phyloP scores from a whole-genome alignment of 371 early-diverging fungal genomes.

The Rhizopus microsporus region DNA sequence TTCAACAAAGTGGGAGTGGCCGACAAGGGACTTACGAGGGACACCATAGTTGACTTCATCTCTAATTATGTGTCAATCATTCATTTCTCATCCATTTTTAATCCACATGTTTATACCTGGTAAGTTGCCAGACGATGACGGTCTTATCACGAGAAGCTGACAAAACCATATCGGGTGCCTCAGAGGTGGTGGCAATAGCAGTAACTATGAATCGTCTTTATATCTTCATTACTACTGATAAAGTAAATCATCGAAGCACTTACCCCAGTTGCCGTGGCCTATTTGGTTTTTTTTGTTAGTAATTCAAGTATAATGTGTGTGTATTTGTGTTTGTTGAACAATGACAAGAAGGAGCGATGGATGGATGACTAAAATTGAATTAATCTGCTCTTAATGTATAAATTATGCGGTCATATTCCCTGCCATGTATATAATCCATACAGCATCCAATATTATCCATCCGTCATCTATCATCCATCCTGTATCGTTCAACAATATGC shows the following conservation, averaged over 20 bases:
- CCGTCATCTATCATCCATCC: conserved; percentile 4
- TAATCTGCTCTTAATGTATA: not conserved
- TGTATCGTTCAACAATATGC: not conserved
- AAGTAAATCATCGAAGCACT: not conserved
- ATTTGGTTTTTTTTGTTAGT: not conserved
- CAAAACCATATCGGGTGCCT: conserved; percentile 87
- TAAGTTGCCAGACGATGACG: conserved; percentile 88
- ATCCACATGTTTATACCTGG: conserved; percentile 35
- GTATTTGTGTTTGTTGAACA: not conserved
- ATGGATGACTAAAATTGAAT: too few relatives aligned
- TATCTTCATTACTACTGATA: not conserved
- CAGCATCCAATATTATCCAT: not conserved
- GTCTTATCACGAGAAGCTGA: conserved; percentile 94
- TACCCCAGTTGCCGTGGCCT: conserved; percentile 32
- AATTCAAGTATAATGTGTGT: not conserved
- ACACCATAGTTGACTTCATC: conserved; percentile 88
- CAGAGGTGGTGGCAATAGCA: conserved; percentile 88
- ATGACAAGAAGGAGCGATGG: too few relatives aligned
- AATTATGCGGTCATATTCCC: not conserved
- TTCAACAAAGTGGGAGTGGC: conserved; percentile 96
- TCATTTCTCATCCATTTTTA: not conserved
- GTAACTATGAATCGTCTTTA: conserved; percentile 58
- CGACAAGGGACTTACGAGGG: conserved; percentile 80
- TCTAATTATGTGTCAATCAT: conserved; percentile 24
- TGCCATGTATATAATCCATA: not conserved